These are phyloP conservation scores for Pterocarpus macrocarpus DNA, from an alignment of 306 rosid genomes.

Conservation along the genomic window DNA sequence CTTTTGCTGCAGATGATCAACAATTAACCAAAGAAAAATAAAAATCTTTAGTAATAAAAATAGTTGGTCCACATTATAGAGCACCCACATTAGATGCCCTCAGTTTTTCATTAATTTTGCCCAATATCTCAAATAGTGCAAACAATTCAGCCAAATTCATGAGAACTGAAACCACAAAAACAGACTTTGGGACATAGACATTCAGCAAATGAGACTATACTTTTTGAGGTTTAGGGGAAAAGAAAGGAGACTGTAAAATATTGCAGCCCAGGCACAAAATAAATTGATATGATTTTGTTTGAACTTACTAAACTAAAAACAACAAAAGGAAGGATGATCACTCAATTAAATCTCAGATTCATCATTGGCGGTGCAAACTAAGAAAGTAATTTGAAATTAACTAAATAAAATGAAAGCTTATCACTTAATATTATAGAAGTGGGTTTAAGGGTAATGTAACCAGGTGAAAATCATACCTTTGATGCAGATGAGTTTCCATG, in stretches of 20 bases:
- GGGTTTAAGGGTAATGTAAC: not conserved
- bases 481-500: conserved; percentile 41
- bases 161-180: conserved; percentile 17
- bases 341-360: conserved; percentile 20
- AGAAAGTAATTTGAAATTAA: conserved; percentile 3
- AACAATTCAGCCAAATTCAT: conserved; percentile 3
- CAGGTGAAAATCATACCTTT: conserved; percentile 53
- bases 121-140: not conserved
- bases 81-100: not conserved
- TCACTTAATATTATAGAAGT: not conserved
- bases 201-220: not conserved
- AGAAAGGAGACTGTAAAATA: conserved; percentile 1
- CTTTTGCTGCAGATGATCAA: conserved; percentile 56
- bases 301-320: conserved; percentile 16
- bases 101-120: conserved; percentile 1
- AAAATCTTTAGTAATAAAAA: conserved; percentile 2
- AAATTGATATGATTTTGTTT: not conserved
- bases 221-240: not conserved
- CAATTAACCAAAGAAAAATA: conserved; percentile 32
- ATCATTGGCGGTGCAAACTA: not conserved
- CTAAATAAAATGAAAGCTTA: conserved; percentile 8
- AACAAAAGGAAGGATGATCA: conserved; percentile 28
- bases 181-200: conserved; percentile 17
- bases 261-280: conserved; percentile 1
- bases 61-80: not conserved